Conservation (phyloP, 352 stramenopile genomes). For the Phytophthora fragariae region DNA sequence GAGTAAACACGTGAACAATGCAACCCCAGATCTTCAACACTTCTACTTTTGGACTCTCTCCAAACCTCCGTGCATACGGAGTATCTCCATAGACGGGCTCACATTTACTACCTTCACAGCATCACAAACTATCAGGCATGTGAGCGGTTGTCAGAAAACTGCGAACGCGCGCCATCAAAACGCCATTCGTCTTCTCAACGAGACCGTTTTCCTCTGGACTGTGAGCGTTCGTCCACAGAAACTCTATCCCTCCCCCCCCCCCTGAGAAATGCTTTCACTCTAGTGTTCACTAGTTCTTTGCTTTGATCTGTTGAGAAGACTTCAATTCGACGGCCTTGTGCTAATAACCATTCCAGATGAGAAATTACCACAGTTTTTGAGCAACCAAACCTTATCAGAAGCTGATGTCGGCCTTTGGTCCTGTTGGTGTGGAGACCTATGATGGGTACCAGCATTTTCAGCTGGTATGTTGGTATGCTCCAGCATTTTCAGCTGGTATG, state of each 20-base stretch:
- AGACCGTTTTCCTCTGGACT: conserved; percentile 1
- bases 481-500: no score
- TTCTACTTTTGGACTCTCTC: no score
- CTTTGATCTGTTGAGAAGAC: neutral
- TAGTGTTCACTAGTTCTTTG: neutral
- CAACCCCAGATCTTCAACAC: no score
- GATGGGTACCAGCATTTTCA: neutral
- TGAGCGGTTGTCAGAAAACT: neutral
- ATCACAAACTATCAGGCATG: no score
- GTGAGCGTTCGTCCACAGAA: conserved; percentile 11
- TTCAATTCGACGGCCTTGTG: neutral
- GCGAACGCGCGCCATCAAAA: neutral
- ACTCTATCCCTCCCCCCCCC: neutral
- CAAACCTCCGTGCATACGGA: no score
- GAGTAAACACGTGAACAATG: no score
- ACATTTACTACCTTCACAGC: no score
- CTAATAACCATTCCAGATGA: conserved; percentile 1
- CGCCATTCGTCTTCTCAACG: neutral
- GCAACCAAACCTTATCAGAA: conserved; percentile 1
- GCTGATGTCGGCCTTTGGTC: conserved; percentile 18
- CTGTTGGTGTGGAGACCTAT: neutral
- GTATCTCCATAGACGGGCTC: no score
- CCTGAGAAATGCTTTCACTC: conserved; percentile 1
- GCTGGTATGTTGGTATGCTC: no score
- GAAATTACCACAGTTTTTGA: neutral